These are phyloP conservation scores for Yamadazyma triangularis DNA, from an alignment of 1,139 yeast genomes.

Conservation along the genomic window DNA sequence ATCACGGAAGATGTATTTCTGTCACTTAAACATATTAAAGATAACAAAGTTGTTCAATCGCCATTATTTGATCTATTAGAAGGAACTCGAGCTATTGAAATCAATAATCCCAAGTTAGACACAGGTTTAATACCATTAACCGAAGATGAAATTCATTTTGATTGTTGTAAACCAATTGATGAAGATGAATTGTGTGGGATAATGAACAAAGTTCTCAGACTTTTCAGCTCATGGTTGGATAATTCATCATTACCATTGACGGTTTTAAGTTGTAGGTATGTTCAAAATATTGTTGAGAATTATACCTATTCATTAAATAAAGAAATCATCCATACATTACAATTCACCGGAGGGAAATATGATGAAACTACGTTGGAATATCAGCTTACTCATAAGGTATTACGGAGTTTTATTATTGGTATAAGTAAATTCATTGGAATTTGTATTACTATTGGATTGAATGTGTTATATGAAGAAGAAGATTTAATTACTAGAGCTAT, in stretches of 20 bases:
- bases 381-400: constrained; percentile 40
- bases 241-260: constrained; percentile 61
- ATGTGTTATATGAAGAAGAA: constrained; percentile 73
- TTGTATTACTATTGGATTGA: constrained; percentile 45
- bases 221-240: constrained; percentile 56
- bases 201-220: constrained; percentile 40
- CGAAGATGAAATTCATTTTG: constrained; percentile 35
- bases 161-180: constrained; percentile 28
- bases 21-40: constrained; percentile 26
- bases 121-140: constrained; percentile 50
- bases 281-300: constrained; percentile 48
- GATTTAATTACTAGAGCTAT: constrained; percentile 63
- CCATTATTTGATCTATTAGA: constrained; percentile 57
- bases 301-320: constrained; percentile 17
- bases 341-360: background rate
- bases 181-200: constrained; percentile 40
- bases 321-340: constrained; percentile 5
- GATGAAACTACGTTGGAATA: constrained; percentile 6
- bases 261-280: constrained; percentile 60
- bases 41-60: constrained; percentile 46
- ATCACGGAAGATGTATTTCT: constrained; percentile 37
- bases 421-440: constrained; percentile 50
- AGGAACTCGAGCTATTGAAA: constrained; percentile 73
- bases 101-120: constrained; percentile 57
- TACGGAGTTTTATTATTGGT: constrained; percentile 46